Base-by-base conservation (phyloP, 352 stramenopile species). In the Halophytophthora polymorphica region DNA sequence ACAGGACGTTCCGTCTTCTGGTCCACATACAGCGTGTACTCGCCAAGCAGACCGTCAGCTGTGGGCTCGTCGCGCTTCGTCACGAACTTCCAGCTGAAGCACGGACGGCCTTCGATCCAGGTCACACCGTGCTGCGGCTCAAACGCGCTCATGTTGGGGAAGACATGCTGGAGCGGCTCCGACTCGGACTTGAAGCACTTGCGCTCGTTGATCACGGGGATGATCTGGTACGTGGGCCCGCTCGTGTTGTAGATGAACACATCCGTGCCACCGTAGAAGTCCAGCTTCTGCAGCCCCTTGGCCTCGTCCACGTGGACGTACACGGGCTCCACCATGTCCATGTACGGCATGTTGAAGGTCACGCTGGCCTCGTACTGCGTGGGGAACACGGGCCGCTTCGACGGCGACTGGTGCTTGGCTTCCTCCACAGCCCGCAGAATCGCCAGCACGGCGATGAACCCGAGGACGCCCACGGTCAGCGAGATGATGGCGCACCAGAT, bases 11-110 rank as follows among this genome's bases (percentile, higher is more conserved):
- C 79, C 12, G 70, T 84, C 29, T 68, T 63, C 52, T 86, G 74
- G 54, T 94, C 83, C 19, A 95, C 83, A 50, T 87, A 96, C 19
- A 95, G 66, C 25, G 77, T 92, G 66, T 96, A 96, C 56, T 91
- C 80, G 39, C 86, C 86, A 38, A 90, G 48, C 11, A 91, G 60
- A 2, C 84, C 83, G 45, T 88, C 81, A 1, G 56, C 53, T 1
- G 80, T 89, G 2, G 70, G 77, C 22, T 75, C 63, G 18, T 78
- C 53, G 6, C 64, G 60, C 22, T 77, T 68, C 3, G 86, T 92
- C 19, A 77, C 54, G 49, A 85, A 92, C 50, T 88, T 88, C 85
- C 84, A 96, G 51, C 76, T 85, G 44, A 90, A 79, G 45, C 86
- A 96, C 40, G 73, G 69, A 6, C 79, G 82, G 18, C 81, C 84